phyloP scores from a whole-genome alignment of 1,284 basidiomycete genomes.

The Fomes fomentarius region DNA sequence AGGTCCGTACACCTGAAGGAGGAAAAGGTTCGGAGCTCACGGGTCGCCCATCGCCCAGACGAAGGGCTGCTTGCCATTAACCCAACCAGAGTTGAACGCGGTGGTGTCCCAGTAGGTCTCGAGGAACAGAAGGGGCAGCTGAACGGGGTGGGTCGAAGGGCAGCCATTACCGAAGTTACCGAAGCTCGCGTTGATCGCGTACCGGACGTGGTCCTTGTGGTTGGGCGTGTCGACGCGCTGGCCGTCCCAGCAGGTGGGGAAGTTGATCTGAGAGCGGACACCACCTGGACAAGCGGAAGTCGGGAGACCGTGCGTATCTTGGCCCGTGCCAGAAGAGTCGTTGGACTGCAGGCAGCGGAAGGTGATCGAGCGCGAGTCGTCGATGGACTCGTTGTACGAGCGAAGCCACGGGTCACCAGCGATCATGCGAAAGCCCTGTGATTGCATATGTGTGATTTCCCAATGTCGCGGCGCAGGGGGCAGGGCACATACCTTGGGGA shows the following conservation, averaged over 20 bases:
- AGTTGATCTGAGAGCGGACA: conserved; percentile 33
- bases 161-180: conserved; percentile 25
- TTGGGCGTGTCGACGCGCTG: conserved; percentile 26
- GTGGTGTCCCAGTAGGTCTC: conserved; percentile 32
- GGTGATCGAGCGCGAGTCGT: conserved; percentile 28
- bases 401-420: conserved; percentile 31
- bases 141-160: conserved; percentile 29
- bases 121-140: conserved; percentile 28
- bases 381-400: conserved; percentile 25
- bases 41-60: conserved; percentile 30
- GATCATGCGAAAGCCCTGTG: conserved; percentile 33
- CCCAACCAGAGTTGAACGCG: conserved; percentile 15
- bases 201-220: conserved; percentile 22
- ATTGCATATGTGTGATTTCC: background rate
- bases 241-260: conserved; percentile 33
- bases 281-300: conserved; percentile 26
- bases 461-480: no score
- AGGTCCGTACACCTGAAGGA: background rate
- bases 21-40: conserved; percentile 9
- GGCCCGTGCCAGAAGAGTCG: conserved; percentile 25
- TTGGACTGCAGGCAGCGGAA: conserved; percentile 31
- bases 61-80: conserved; percentile 29
- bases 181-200: conserved; percentile 30
- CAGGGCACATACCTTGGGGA: conserved; percentile 28
- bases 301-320: conserved; percentile 26